Evolutionary conservation across 371 early-diverging fungal genomes (phyloP).

Genomic region (Lichtheimia ornata): DNA sequence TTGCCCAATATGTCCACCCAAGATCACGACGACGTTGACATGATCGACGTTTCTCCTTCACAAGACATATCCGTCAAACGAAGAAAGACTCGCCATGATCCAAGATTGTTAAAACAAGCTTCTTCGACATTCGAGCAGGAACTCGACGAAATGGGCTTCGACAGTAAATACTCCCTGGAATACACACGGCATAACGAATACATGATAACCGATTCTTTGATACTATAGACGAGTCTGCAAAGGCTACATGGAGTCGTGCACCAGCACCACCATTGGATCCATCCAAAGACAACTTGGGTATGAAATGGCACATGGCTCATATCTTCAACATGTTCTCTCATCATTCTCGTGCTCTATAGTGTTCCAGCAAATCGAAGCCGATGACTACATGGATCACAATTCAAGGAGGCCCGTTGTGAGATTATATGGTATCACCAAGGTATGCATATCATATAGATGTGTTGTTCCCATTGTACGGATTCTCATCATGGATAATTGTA

Average conservation of each 20-base stretch:
- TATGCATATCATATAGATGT: constrained; percentile 20
- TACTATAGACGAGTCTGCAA: not conserved
- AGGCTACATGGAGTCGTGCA: constrained; percentile 29
- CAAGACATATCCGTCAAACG: constrained; percentile 6
- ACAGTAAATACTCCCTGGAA: not conserved
- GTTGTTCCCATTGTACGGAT: not conserved
- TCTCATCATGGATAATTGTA: constrained; percentile 18
- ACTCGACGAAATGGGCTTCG: constrained; percentile 8
- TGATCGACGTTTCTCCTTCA: constrained; percentile 11
- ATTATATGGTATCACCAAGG: constrained; percentile 89
- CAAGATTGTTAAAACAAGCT: constrained; percentile 3
- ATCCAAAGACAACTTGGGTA: constrained; percentile 37
- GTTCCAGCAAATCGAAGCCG: constrained; percentile 95
- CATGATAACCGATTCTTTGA: not conserved
- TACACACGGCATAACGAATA: too few relatives aligned
- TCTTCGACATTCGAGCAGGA: constrained; percentile 19
- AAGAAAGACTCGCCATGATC: constrained; percentile 4
- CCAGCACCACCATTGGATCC: constrained; percentile 32
- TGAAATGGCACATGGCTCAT: not conserved
- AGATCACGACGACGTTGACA: constrained; percentile 7
- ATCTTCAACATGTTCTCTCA: too few relatives aligned
- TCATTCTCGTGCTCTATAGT: constrained; percentile 40
- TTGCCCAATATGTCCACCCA: too few relatives aligned
- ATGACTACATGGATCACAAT: constrained; percentile 66
- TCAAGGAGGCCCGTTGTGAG: constrained; percentile 66